Base-by-base conservation (phyloP, 2,329 filamentous ascomycete genomes). In the Paracamarosporium sp. region DNA sequence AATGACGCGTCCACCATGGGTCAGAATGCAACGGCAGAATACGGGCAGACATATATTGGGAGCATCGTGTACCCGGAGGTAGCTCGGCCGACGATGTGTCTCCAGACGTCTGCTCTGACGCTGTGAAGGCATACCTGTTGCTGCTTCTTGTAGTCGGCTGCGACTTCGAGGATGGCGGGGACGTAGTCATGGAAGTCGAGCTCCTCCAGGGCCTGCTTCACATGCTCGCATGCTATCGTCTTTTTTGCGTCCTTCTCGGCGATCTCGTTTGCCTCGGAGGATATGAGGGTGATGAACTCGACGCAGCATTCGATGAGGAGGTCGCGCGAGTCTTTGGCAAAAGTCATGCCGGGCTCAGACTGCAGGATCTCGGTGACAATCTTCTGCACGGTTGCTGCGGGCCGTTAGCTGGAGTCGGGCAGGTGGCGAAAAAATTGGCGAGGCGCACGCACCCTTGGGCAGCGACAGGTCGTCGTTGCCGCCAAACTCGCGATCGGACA, bases 161-260 rank as follows among this genome's bases (percentile, higher is more conserved):
- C 93, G 9, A 95, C 92, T 65, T 92, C 91, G 55, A 93, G 80
- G 12, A 99, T 92, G 58, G 93, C 91, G 15, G 90, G 87, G 6
- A 99, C 91, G 73, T 98, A 99, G 68, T 97, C 93, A 9, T 88
- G 85, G 76, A 98, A 99, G 1, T 94, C 95, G 20, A 99, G 86
- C 70, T 96, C 91, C 69, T 94, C 91, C 40, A 99, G 85, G 0
- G 95, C 95, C 73, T 94, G 94, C 72, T 94, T 96, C 69, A 99
- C 96, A 80, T 99, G 95, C 71, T 99, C 95, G 77, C 92, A 96
- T 12, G 94, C 94, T 68, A 99, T 99, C 4, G 95, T 99, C 85
- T 99, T 99, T 83, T 99, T 99, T 48, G 93, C 92, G 73, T 99
- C 95, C 78, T 97, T 97, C 77, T 99, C 95, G 12, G 93, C 96